Percentiles rank a stretch among this genome's conserved stretches.
These are phyloP conservation scores for Drosera capensis DNA, from an alignment of 148 eudicot species.

Conservation along the genomic window DNA sequence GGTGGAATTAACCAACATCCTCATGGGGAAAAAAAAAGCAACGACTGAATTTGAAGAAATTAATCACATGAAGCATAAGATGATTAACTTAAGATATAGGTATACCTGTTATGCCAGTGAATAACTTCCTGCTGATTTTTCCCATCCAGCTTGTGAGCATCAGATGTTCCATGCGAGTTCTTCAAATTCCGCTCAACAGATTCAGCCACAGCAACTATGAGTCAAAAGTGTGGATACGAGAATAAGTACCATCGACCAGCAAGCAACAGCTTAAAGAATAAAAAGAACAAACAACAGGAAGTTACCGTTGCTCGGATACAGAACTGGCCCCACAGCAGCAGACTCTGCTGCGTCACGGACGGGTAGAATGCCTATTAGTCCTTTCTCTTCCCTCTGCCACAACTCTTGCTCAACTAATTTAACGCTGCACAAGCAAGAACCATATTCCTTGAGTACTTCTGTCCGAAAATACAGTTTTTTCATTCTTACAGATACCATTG, in stretches of 20 bases:
- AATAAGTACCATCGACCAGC: background rate
- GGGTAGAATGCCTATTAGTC: conserved; percentile 87
- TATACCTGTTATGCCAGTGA: conserved; percentile 92
- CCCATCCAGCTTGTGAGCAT: conserved; percentile 44
- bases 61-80: background rate
- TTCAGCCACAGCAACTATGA: conserved; percentile 37
- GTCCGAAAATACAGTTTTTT: background rate
- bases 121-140: conserved; percentile 71
- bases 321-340: conserved; percentile 31
- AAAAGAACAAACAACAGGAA: background rate
- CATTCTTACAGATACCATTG: too few species aligned
- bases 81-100: background rate
- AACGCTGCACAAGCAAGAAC: conserved; percentile 35
- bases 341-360: conserved; percentile 81
- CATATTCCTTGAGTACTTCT: background rate
- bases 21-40: too few species aligned
- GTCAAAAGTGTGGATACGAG: background rate
- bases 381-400: conserved; percentile 98
- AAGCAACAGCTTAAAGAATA: background rate
- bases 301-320: conserved; percentile 44
- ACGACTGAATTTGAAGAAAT: too few species aligned
- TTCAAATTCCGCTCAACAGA: conserved; percentile 48
- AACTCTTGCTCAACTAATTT: conserved; percentile 94
- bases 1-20: too few species aligned
- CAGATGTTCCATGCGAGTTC: conserved; percentile 34